Evolutionary conservation across 2,329 filamentous ascomycete species (phyloP), one percentile per base, ranked within the genome.

Genomic region (Arthrobotrys musiformis): DNA sequence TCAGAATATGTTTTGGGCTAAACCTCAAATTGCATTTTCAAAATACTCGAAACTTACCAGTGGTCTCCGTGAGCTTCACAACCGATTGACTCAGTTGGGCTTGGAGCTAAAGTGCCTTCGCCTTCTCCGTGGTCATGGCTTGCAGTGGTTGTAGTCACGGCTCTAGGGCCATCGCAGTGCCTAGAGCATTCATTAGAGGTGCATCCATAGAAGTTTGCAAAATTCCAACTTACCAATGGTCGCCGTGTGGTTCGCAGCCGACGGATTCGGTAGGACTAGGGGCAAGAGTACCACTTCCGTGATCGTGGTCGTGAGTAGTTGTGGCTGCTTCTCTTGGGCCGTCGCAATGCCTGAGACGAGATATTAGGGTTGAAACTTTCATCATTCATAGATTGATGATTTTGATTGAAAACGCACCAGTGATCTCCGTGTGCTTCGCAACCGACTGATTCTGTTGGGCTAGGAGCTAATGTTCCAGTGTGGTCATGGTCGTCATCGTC

Each of bases 11-110:
- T 33, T 6, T 8, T 9, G 8, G 3, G 19, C n/a, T 15, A 22
- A 37, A 9, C 33, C 6, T 56, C 5, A 40, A 58, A 8, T 24
- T 40, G 17, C 19, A 15, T 11, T 4, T 7, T 42, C 0, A 33
- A 6, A 17, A 30, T 22, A 4, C 30, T 28, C 4, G 19, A 28
- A 35, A 17, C 37, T 44, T 46, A 62, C 58, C 58, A 62, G 40
- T 62, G 58, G 37, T 62, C 58, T 17, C 58, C 58, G n/a, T 62
- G 58, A 6, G 37, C 58, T 30, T 62, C 58, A 17, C 58, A 62
- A 17, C 58, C 58, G 8, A 62, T 26, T 6, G 58, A 62, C 30
- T 30, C 58, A 11, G 37, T 62, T 0, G 58, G 58, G 24, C 35
- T 44, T 8, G 58, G 58, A 2, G 58, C 58, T 5, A 62, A 35